Base-by-base conservation (phyloP, 1,139 yeast genomes). In the Pneumocystis canis region DNA sequence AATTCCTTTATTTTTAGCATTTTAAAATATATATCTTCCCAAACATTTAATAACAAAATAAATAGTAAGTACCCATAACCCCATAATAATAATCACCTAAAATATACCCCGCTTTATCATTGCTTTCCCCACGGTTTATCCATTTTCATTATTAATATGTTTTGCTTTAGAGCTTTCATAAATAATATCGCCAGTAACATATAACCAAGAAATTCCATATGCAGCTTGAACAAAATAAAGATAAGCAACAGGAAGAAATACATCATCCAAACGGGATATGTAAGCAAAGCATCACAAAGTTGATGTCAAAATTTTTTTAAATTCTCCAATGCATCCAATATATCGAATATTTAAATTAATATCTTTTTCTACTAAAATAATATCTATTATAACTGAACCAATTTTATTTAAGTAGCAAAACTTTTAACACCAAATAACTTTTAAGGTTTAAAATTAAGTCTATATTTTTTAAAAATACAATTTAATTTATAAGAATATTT, bases 61-160 rank as follows among this genome's bases (percentile, higher is more conserved):
- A 70, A 87, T 87, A 4, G 95, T 87, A 72, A 87, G 83, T 1
- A 95, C 95, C 2, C 14, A 95, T 62, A 87, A 78, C 14, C 88
- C 94, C 95, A 87, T 87, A 56, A 89, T 83, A 1, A 95, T 95
- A 68, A 87, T 76, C 67, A 87, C 79, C 73, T 87, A 95, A 76
- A 87, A 87, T 56, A 87, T 70, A 5, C 87, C 90, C 71, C 95
- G 79, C 72, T 87, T 84, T 61, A 84, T 71, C 9, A 82, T 61
- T 20, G 66, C 59, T 41, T 37, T 61, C 6, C 61, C 60, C 14
- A 58, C 64, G 4, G 58, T 60, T 5, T 33, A 53, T 35, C 30
- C 58, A 28, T 40, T 59, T 47, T 33, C 39, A 35, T 30, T 47
- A 54, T 53, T 61, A 59, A 60, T 62, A 47, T 25, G 60, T 62